Conservation (phyloP, 1,284 basidiomycete species). For the Papiliotrema terrestris region DNA sequence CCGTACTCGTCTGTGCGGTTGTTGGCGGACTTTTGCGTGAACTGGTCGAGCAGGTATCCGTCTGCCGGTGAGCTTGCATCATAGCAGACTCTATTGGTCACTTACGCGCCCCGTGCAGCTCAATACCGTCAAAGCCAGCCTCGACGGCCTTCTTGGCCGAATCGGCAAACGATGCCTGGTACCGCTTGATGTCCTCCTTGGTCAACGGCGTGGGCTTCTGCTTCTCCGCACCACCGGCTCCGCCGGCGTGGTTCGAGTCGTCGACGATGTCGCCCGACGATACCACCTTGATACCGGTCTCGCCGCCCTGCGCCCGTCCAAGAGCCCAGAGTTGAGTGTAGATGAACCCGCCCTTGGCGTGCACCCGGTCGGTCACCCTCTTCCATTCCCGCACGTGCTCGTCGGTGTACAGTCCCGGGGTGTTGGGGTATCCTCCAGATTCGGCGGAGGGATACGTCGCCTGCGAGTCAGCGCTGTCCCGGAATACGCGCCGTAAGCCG, state of each 20-base stretch:
- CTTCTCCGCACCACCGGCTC: constrained; percentile 27
- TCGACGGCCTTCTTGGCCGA: constrained; percentile 57
- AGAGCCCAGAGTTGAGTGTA: constrained; percentile 57
- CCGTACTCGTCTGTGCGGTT: constrained; percentile 61
- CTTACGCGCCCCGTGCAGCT: constrained; percentile 49
- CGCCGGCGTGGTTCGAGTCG: neutral
- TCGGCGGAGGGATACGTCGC: constrained; percentile 9
- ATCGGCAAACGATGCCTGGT: constrained; percentile 53
- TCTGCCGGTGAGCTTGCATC: constrained; percentile 3
- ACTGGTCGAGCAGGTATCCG: constrained; percentile 53
- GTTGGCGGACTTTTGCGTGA: constrained; percentile 55
- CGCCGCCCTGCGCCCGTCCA: constrained; percentile 30
- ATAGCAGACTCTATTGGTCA: constrained; percentile 12
- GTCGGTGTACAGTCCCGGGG: constrained; percentile 22
- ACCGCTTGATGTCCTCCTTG: constrained; percentile 41
- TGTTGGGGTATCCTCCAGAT: constrained; percentile 6
- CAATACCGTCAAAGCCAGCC: constrained; percentile 65
- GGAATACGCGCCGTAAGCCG: no score
- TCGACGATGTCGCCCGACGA: constrained; percentile 45
- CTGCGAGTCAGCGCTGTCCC: neutral
- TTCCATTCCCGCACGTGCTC: constrained; percentile 40
- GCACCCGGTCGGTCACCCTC: constrained; percentile 51
- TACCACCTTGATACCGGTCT: constrained; percentile 27
- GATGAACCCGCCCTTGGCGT: constrained; percentile 53
- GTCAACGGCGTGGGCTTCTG: constrained; percentile 13